Evolutionary conservation across 169 alveolate genomes (phyloP).

Genomic region (Theileria sp.): DNA sequence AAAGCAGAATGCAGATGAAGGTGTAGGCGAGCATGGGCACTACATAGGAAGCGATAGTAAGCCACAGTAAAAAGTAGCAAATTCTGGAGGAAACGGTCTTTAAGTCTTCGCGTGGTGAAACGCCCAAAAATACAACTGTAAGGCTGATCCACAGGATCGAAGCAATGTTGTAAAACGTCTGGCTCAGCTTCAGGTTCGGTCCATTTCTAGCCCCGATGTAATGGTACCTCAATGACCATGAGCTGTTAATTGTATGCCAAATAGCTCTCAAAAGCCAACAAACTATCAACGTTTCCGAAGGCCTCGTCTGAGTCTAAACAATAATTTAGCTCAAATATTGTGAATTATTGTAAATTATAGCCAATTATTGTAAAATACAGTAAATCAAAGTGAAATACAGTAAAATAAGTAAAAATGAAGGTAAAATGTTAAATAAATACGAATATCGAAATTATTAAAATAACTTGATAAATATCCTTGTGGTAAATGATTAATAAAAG

Average conservation of each 20-base stretch:
- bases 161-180: slow-evolving; percentile 16
- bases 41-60: slow-evolving; percentile 42
- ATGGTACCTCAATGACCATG: slow-evolving; percentile 48
- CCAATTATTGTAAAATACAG: too few species aligned
- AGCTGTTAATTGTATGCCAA: slow-evolving; percentile 12
- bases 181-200: not conserved
- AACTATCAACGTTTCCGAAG: slow-evolving; percentile 34
- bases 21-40: slow-evolving; percentile 47
- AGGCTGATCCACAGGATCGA: slow-evolving; percentile 34
- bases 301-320: slow-evolving; percentile 16
- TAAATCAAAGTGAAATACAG: too few species aligned
- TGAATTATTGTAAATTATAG: too few species aligned
- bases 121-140: slow-evolving; percentile 25
- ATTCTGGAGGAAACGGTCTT: slow-evolving; percentile 29
- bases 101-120: slow-evolving; percentile 36
- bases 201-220: not conserved
- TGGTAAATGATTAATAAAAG: too few species aligned
- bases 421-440: too few species aligned
- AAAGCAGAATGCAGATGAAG: slow-evolving; percentile 18
- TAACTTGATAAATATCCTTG: not conserved
- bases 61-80: slow-evolving; percentile 50
- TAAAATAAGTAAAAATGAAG: too few species aligned
- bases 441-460: too few species aligned
- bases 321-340: too few species aligned
- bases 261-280: slow-evolving; percentile 54